Base-by-base conservation (phyloP, 306 rosid genomes). In the Rosa multiflora region DNA sequence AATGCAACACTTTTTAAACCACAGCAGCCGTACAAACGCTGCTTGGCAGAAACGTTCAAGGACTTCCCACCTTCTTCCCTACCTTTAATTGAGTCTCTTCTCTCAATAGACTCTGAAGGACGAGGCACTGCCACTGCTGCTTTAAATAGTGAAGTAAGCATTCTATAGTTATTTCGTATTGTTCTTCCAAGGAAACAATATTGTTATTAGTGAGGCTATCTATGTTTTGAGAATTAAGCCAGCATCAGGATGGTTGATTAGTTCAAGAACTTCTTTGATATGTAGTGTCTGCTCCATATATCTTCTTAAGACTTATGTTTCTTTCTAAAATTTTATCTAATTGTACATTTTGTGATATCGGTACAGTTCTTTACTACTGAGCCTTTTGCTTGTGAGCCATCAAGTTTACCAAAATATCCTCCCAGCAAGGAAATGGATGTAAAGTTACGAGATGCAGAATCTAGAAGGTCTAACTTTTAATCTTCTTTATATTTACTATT, bases 391-490 rank as follows among this genome's bases (percentile, higher is more conserved):
- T 89, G 99, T 82, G 99, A 92, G 78, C 92, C 99, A 53, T 92
- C 99, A 26, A 91, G 92, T 83, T 84, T 94, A 72, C 99, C 99
- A 1, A 91, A 92, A 87, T 94, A 91, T 88, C 97, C 97, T 67
- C 99, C 99, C 55, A 91, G 97, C 92, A 94, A 94, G 85, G 99
- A 94, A 88, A 75, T 91, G 87, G 99, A 94, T 71, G 93, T 92
- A 68, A 94, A 94, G 79, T 83, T 92, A 81, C 92, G 99, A 84
- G 97, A 92, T 79, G 99, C 93, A 86, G 97, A 92, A 87, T 97
- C 98, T 53, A 91, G 96, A 87, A 93, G 99, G 99, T 95, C 73
- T 44, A 52, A 55, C 67, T 67, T 64, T 56, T 63, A 52, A 53
- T 80, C 72, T 80, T 67, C 44, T 85, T 42, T 5, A 64, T 80